phyloP scores from a whole-genome alignment of 495 filamentous ascomycete species.

The Annulohypoxylon stygium region DNA sequence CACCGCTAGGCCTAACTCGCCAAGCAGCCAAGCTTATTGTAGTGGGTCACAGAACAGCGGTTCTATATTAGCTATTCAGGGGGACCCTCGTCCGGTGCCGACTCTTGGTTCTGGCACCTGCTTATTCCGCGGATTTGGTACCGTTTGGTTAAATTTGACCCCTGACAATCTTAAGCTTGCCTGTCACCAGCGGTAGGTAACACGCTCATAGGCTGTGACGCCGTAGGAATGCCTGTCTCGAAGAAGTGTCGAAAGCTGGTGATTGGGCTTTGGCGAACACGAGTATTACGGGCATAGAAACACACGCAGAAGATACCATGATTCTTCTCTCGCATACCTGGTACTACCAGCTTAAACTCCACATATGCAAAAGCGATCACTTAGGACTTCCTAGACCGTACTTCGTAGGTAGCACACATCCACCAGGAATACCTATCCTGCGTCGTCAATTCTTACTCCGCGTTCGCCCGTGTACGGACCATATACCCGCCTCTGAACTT shows the following conservation, averaged over 20 bases:
- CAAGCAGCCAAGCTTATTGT: conserved; percentile 40
- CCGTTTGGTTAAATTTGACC: conserved; percentile 47
- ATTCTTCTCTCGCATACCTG: conserved; percentile 31
- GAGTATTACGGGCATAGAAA: conserved; percentile 38
- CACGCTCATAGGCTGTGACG: conserved; percentile 27
- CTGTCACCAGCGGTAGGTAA: conserved; percentile 18
- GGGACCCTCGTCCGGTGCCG: conserved; percentile 38
- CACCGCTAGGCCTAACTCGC: conserved; percentile 18
- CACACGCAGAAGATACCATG: conserved; percentile 30
- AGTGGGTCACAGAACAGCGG: conserved; percentile 31
- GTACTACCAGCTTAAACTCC: conserved; percentile 17
- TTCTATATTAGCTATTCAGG: conserved; percentile 46
- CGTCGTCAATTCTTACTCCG: conserved; percentile 32
- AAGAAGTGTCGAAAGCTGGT: background rate
- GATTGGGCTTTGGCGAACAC: conserved; percentile 35
- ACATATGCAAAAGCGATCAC: conserved; percentile 31
- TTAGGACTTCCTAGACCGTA: background rate
- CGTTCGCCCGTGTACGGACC: conserved; percentile 23
- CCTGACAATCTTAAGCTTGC: conserved; percentile 42
- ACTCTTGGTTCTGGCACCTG: conserved; percentile 45
- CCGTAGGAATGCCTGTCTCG: conserved; percentile 25
- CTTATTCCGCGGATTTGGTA: conserved; percentile 49
- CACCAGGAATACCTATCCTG: conserved; percentile 18
- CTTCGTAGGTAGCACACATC: background rate
- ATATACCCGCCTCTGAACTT: conserved; percentile 19